These are phyloP conservation scores for Brassica rapa DNA, from an alignment of 345 rosid species.

Conservation along the genomic window DNA sequence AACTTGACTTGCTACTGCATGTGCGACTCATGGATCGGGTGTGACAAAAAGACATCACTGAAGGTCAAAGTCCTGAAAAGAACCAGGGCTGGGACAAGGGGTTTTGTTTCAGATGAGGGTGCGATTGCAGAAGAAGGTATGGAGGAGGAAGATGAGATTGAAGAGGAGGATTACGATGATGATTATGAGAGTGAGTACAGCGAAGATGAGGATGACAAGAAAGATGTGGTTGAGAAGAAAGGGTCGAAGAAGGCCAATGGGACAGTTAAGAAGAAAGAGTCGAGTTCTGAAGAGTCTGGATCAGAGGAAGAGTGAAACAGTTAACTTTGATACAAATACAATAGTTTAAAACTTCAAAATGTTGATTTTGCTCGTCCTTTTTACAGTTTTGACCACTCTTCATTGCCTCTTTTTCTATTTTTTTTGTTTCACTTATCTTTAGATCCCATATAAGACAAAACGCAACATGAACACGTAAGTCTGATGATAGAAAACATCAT, in stretches of 20 bases:
- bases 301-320: constrained; percentile 66
- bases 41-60: constrained; percentile 65
- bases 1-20: constrained; percentile 83
- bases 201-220: constrained; percentile 82
- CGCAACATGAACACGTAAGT: background rate
- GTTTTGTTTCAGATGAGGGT: constrained; percentile 67
- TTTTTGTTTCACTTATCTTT: background rate
- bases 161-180: constrained; percentile 88
- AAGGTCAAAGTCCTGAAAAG: constrained; percentile 84
- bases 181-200: constrained; percentile 96
- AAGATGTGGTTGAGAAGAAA: constrained; percentile 59
- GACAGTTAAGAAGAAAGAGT: constrained; percentile 43
- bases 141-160: constrained; percentile 92
- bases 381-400: background rate
- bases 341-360: background rate
- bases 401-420: background rate
- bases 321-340: constrained; percentile 36
- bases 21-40: constrained; percentile 96
- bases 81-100: constrained; percentile 85
- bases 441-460: background rate
- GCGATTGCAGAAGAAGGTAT: constrained; percentile 71
- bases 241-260: constrained; percentile 75
- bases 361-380: background rate
- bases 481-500: background rate
- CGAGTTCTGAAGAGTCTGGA: constrained; percentile 71